phyloP scores from a whole-genome alignment of 345 rosid genomes.

The Physaria fendleri region DNA sequence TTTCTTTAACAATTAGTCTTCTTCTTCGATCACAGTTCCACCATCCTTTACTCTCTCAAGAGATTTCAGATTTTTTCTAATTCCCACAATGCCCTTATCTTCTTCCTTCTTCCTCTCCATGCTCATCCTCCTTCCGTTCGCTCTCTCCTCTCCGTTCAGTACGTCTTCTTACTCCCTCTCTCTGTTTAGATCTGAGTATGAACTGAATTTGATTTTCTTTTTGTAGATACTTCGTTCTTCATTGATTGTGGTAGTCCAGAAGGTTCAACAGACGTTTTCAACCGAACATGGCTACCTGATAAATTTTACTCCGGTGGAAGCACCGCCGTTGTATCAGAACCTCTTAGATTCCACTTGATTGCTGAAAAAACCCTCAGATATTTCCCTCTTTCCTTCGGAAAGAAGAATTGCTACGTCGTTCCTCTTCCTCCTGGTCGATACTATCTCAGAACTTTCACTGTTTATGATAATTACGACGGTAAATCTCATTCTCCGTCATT shows the following conservation, averaged over 20 bases:
- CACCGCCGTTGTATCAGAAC: constrained; percentile 72
- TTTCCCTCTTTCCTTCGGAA: constrained; percentile 90
- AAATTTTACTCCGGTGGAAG: constrained; percentile 72
- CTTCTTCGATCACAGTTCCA: neutral
- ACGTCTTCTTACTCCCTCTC: constrained; percentile 7
- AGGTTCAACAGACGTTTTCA: constrained; percentile 52
- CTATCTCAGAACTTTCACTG: constrained; percentile 89
- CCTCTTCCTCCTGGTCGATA: constrained; percentile 79
- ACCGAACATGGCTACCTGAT: constrained; percentile 80
- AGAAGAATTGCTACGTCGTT: constrained; percentile 85
- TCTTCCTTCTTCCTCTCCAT: constrained; percentile 17
- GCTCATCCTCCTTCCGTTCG: constrained; percentile 16
- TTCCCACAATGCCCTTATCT: constrained; percentile 31
- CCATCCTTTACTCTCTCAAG: constrained; percentile 25
- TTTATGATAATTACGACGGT: constrained; percentile 93
- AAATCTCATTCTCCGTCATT: constrained; percentile 81
- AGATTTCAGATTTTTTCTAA: neutral
- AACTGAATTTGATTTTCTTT: neutral
- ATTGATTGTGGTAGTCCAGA: constrained; percentile 77
- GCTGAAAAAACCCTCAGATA: constrained; percentile 75
- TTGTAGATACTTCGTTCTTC: constrained; percentile 55
- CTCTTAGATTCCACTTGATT: constrained; percentile 57
- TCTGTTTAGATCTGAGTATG: constrained; percentile 11
- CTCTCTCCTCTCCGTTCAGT: constrained; percentile 27
- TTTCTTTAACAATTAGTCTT: too few species aligned